Evolutionary conservation across 805 yeast genomes (phyloP).

Genomic region (Lipomyces kockii): DNA sequence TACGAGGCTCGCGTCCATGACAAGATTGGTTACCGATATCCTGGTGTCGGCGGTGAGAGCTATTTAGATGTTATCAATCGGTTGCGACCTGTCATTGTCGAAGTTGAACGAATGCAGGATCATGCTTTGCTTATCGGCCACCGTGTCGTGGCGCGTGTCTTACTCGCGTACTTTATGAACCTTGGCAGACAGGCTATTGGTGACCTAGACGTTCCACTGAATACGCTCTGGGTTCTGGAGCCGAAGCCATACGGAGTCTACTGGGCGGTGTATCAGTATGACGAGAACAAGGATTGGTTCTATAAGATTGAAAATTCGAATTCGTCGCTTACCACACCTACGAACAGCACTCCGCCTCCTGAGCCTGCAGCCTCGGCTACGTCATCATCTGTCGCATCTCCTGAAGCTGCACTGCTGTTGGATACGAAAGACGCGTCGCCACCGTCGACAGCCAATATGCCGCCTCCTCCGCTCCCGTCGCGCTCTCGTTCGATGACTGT

Average conservation of each 20-base stretch:
- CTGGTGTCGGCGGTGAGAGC: slow-evolving; percentile 97
- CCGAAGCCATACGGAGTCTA: slow-evolving; percentile 96
- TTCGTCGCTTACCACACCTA: slow-evolving; percentile 3
- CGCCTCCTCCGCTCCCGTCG: not conserved
- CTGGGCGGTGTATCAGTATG: slow-evolving; percentile 86
- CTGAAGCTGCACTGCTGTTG: not conserved
- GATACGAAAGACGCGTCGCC: not conserved
- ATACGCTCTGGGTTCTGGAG: slow-evolving; percentile 86
- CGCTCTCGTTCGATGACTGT: not conserved
- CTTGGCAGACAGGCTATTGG: slow-evolving; percentile 76
- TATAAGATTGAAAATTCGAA: slow-evolving; percentile 52
- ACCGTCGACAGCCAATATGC: not conserved
- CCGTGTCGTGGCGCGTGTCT: slow-evolving; percentile 85
- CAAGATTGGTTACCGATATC: slow-evolving; percentile 86
- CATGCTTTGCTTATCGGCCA: slow-evolving; percentile 84
- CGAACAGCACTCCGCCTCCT: not conserved
- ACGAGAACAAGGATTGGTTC: slow-evolving; percentile 79
- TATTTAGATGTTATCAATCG: slow-evolving; percentile 92
- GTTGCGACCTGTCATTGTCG: slow-evolving; percentile 86
- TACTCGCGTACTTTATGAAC: slow-evolving; percentile 87
- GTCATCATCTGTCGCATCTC: not conserved
- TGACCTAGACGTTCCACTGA: slow-evolving; percentile 90
- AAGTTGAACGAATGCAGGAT: slow-evolving; percentile 87
- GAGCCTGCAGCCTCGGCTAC: not conserved
- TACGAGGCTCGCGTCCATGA: slow-evolving; percentile 74